Conservation (phyloP, 768 basidiomycete species). For the Dioszegia aurantiaca region DNA sequence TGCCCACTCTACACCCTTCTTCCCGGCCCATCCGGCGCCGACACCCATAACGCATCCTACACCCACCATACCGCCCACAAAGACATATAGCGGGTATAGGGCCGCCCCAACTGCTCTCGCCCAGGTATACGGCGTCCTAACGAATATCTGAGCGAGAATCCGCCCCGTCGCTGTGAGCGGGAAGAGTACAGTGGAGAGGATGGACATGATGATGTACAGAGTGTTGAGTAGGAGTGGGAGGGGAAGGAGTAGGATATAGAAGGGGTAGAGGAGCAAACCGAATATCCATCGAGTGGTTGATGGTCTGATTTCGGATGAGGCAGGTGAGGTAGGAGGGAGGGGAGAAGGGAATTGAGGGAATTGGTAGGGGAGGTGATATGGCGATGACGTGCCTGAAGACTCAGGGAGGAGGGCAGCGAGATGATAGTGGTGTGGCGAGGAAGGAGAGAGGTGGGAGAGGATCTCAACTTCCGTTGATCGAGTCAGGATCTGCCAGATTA, state of each 20-base stretch:
- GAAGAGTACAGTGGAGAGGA: slow-evolving; percentile 77
- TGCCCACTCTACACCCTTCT: slow-evolving; percentile 23
- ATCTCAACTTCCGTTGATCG: slow-evolving; percentile 40
- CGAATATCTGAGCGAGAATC: slow-evolving; percentile 23
- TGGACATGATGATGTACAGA: slow-evolving; percentile 69
- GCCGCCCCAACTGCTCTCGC: slow-evolving; percentile 17
- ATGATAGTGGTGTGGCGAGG: slow-evolving; percentile 17
- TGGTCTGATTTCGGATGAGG: neutral
- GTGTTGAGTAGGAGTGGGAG: slow-evolving; percentile 33
- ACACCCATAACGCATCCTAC: slow-evolving; percentile 37
- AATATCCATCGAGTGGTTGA: slow-evolving; percentile 19
- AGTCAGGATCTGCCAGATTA: slow-evolving; percentile 45
- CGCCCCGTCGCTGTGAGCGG: slow-evolving; percentile 69
- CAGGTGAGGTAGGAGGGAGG: slow-evolving; percentile 7
- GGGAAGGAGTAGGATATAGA: slow-evolving; percentile 33
- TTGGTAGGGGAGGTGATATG: slow-evolving; percentile 33
- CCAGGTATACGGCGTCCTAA: slow-evolving; percentile 24
- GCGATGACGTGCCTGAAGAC: slow-evolving; percentile 11
- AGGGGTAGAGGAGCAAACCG: slow-evolving; percentile 28
- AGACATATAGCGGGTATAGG: slow-evolving; percentile 39
- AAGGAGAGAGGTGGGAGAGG: slow-evolving; percentile 28
- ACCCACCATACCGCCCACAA: slow-evolving; percentile 34
- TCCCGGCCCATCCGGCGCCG: slow-evolving; percentile 35
- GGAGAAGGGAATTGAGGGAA: slow-evolving; percentile 34
- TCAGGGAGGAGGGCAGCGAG: slow-evolving; percentile 15